Conservation (phyloP, 169 alveolate species). For the Miamiensis avidus region DNA sequence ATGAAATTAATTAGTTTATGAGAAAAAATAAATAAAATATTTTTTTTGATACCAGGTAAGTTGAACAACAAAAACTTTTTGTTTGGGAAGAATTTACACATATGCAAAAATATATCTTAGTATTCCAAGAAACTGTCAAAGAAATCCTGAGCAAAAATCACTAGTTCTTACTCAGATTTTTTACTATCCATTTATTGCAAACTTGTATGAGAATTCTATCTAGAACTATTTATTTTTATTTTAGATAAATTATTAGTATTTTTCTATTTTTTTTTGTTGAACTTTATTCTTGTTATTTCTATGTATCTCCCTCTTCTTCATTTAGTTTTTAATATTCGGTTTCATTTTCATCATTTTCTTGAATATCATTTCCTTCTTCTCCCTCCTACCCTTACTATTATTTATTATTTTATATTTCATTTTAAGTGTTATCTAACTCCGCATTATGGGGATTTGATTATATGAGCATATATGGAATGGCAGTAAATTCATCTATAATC, state of each 20-base stretch:
- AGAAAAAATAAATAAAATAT: too few relatives aligned
- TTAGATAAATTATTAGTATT: neutral
- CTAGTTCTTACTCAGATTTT: too few relatives aligned
- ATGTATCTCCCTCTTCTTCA: neutral
- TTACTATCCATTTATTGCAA: too few relatives aligned
- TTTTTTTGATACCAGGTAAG: neutral
- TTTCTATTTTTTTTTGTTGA: neutral
- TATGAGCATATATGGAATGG: constrained; percentile 7
- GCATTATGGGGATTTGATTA: too few relatives aligned
- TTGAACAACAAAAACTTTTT: too few relatives aligned
- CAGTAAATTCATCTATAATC: constrained; percentile 12
- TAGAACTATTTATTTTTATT: too few relatives aligned
- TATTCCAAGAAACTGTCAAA: neutral
- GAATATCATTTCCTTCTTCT: neutral
- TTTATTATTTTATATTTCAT: too few relatives aligned
- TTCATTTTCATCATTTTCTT: too few relatives aligned
- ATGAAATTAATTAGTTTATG: too few relatives aligned
- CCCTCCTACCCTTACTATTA: too few relatives aligned
- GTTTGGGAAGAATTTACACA: neutral
- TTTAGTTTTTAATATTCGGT: neutral
- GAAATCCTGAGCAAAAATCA: neutral
- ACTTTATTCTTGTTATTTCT: neutral
- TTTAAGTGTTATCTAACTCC: too few relatives aligned
- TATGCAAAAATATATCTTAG: neutral
- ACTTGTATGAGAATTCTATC: too few relatives aligned